Evolutionary conservation across 2,329 filamentous ascomycete genomes (phyloP).

Genomic region (Tympanopsis confertula): DNA sequence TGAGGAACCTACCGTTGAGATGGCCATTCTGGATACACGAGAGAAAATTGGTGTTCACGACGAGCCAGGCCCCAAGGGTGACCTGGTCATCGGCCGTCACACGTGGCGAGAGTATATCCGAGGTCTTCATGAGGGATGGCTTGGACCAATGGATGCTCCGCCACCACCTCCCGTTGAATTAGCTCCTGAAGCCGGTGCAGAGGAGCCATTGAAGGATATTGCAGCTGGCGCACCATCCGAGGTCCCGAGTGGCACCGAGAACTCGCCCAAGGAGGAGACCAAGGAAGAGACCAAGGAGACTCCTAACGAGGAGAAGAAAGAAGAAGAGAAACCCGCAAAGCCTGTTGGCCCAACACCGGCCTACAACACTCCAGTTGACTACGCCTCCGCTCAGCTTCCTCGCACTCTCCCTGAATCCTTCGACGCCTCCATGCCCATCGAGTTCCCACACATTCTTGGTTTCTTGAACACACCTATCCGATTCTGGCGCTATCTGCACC

Average conservation of each 20-base stretch:
- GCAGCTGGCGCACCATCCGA: no score
- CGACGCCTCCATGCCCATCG: slow-evolving; percentile 44
- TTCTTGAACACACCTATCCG: slow-evolving; percentile 62
- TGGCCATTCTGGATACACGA: slow-evolving; percentile 35
- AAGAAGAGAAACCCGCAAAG: slow-evolving; percentile 28
- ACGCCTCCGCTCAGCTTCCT: slow-evolving; percentile 39
- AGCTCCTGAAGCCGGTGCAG: slow-evolving; percentile 8
- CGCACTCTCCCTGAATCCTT: slow-evolving; percentile 42
- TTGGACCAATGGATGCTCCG: slow-evolving; percentile 50
- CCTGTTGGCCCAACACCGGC: slow-evolving; percentile 30
- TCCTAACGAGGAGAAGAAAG: slow-evolving; percentile 4
- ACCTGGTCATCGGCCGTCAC: slow-evolving; percentile 59
- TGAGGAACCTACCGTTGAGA: slow-evolving; percentile 18
- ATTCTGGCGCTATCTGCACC: slow-evolving; percentile 58
- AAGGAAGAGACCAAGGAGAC: slow-evolving; percentile 12
- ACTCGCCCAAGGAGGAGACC: slow-evolving; percentile 5
- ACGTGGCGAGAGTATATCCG: slow-evolving; percentile 68
- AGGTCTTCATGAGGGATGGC: slow-evolving; percentile 63
- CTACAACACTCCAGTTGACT: slow-evolving; percentile 46
- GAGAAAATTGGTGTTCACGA: slow-evolving; percentile 40
- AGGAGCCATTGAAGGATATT: no score
- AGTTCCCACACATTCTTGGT: slow-evolving; percentile 61
- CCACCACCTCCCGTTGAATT: slow-evolving; percentile 6
- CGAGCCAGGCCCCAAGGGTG: slow-evolving; percentile 47
- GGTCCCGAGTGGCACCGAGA: slow-evolving; percentile 12